phyloP scores from a whole-genome alignment of 2,329 filamentous ascomycete species.

The Cordyceps fumosorosea region DNA sequence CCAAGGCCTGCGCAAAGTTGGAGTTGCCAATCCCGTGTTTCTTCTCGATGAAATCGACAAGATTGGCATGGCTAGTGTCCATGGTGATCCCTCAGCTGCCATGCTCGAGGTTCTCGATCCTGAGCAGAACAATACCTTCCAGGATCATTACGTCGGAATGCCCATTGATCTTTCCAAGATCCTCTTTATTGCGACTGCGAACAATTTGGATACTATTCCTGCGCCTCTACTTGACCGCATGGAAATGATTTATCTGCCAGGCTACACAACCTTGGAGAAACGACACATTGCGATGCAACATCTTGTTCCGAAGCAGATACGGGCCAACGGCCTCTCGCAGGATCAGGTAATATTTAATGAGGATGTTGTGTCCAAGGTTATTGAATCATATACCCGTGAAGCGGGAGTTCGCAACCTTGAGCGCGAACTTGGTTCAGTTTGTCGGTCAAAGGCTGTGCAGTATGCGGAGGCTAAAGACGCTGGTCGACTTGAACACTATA shows the following conservation, averaged over 20 bases:
- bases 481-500: constrained; percentile 62
- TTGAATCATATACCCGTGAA: constrained; percentile 93
- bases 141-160: constrained; percentile 92
- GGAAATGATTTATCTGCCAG: constrained; percentile 89
- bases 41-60: constrained; percentile 98
- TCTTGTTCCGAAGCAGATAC: constrained; percentile 92
- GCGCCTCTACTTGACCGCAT: constrained; percentile 91
- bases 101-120: constrained; percentile 98
- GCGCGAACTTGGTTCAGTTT: constrained; percentile 89
- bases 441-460: constrained; percentile 90
- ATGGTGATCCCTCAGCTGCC: constrained; percentile 91
- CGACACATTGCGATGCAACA: constrained; percentile 88
- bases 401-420: constrained; percentile 94
- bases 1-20: constrained; percentile 89
- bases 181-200: constrained; percentile 94
- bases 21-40: constrained; percentile 91
- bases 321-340: constrained; percentile 74
- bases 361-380: constrained; percentile 88
- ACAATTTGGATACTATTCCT: constrained; percentile 89
- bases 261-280: constrained; percentile 97
- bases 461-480: constrained; percentile 84
- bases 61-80: constrained; percentile 81
- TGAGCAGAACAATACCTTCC: constrained; percentile 92
- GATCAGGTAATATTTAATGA: constrained; percentile 71
- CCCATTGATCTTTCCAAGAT: constrained; percentile 95